phyloP scores from a whole-genome alignment of 2,329 filamentous ascomycete species.

The Botrytis galanthina region DNA sequence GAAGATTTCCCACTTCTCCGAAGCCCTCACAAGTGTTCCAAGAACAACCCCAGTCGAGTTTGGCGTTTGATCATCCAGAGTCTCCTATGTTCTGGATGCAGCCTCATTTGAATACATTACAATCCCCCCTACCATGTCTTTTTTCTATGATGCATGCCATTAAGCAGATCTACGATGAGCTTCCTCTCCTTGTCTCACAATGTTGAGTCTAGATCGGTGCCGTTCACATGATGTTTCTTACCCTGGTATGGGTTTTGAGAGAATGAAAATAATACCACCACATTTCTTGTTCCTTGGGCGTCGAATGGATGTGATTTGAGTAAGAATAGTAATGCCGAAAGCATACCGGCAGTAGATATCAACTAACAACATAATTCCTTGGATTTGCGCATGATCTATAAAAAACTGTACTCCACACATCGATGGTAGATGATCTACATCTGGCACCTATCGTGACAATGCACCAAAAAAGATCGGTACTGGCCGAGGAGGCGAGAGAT shows the following conservation, averaged over 20 bases:
- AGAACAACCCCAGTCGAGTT: conserved; percentile 25
- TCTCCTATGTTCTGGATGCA: conserved; percentile 8
- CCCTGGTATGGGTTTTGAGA: background rate
- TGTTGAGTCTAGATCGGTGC: too few relatives aligned
- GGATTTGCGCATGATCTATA: background rate
- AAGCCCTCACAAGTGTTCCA: conserved; percentile 35
- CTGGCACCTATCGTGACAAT: background rate
- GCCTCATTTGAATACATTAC: conserved; percentile 12
- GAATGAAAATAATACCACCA: background rate
- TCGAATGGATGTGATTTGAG: background rate
- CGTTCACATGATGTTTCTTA: too few relatives aligned
- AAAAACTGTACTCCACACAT: background rate
- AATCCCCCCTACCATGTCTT: background rate
- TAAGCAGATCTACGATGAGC: background rate
- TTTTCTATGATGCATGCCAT: background rate
- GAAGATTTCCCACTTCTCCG: conserved; percentile 32
- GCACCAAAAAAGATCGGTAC: background rate
- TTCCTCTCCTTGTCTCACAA: background rate
- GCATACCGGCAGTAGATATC: background rate
- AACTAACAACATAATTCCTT: background rate
- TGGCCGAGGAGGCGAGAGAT: conserved; percentile 2
- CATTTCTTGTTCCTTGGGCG: background rate
- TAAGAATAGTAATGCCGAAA: background rate
- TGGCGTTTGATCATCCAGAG: conserved; percentile 11
- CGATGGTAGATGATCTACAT: conserved; percentile 1